These are phyloP conservation scores for Aspergillus neotritici DNA, from an alignment of 2,329 filamentous ascomycete genomes.

Conservation along the genomic window DNA sequence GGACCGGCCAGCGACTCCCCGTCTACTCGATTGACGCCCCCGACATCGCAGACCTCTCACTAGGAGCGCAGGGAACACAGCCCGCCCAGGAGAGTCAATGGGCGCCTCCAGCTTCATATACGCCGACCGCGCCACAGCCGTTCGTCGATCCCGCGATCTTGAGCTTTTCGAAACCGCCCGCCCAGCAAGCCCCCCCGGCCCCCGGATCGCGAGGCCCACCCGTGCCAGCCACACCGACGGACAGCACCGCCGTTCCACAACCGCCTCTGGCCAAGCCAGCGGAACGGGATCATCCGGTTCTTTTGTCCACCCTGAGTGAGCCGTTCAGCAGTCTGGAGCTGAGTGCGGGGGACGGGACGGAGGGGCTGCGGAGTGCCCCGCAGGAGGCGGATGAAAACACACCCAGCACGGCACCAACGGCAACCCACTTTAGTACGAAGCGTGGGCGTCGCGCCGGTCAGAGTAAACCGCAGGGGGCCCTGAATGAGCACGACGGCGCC, in stretches of 20 bases:
- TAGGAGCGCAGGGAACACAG: conserved; percentile 20
- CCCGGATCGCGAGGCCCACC: conserved; percentile 9
- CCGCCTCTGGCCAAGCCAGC: conserved; percentile 11
- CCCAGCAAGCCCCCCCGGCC: conserved; percentile 8
- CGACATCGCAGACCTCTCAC: conserved; percentile 52
- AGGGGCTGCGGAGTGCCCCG: conserved; percentile 6
- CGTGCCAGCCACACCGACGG: conserved; percentile 19
- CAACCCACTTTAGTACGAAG: conserved; percentile 25
- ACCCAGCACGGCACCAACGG: conserved; percentile 18
- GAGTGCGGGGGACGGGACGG: conserved; percentile 20
- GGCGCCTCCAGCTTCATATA: conserved; percentile 9
- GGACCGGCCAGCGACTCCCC: conserved; percentile 48
- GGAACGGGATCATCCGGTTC: conserved; percentile 23
- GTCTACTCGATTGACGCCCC: conserved; percentile 53
- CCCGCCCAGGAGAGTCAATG: conserved; percentile 13
- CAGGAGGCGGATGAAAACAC: conserved; percentile 16
- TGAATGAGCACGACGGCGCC: conserved; percentile 30
- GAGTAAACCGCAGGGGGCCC: conserved; percentile 36
- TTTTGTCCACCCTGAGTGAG: conserved; percentile 40
- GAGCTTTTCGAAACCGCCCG: conserved; percentile 50
- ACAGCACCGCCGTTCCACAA: conserved; percentile 20
- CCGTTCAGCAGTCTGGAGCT: conserved; percentile 42
- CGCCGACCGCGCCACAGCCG: conserved; percentile 34
- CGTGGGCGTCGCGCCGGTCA: conserved; percentile 44
- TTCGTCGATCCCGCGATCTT: conserved; percentile 82